phyloP scores from a whole-genome alignment of 83 land plant genomes.

The Diphasiastrum complanatum region DNA sequence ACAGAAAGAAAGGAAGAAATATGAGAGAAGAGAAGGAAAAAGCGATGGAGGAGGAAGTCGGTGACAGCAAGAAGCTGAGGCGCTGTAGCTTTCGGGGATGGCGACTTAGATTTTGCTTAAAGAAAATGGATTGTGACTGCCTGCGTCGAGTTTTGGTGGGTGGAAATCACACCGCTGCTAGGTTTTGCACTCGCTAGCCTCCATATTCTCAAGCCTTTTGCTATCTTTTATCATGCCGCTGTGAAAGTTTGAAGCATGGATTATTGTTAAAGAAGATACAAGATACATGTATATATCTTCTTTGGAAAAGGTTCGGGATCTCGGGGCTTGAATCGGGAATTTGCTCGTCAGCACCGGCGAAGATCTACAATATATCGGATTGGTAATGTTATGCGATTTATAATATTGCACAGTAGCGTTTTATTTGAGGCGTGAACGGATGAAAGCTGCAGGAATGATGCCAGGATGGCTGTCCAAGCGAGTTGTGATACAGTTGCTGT shows the following conservation, averaged over 20 bases:
- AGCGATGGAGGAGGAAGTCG: neutral
- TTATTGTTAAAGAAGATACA: too few relatives aligned
- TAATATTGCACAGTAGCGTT: neutral
- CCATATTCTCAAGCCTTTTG: neutral
- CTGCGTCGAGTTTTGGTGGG: constrained; percentile 8
- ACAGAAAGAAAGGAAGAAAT: constrained; percentile 4
- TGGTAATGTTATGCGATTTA: neutral
- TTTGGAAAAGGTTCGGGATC: too few relatives aligned
- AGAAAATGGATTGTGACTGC: neutral
- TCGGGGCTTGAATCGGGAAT: too few relatives aligned
- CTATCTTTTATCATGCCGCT: neutral
- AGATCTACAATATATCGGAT: too few relatives aligned
- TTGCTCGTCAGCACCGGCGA: too few relatives aligned
- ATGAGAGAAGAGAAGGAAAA: neutral
- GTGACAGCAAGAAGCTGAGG: neutral
- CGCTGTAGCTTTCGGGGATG: neutral
- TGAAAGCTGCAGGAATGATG: neutral
- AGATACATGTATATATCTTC: too few relatives aligned
- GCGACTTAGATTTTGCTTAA: neutral
- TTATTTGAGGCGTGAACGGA: neutral
- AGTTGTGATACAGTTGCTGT: neutral
- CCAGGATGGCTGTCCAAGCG: too few relatives aligned
- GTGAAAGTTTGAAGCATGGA: neutral
- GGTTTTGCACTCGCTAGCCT: constrained; percentile 20
- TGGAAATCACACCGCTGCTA: constrained; percentile 25